Conservation (phyloP, 2,329 filamentous ascomycete genomes). For the Epichloe hybrida region DNA sequence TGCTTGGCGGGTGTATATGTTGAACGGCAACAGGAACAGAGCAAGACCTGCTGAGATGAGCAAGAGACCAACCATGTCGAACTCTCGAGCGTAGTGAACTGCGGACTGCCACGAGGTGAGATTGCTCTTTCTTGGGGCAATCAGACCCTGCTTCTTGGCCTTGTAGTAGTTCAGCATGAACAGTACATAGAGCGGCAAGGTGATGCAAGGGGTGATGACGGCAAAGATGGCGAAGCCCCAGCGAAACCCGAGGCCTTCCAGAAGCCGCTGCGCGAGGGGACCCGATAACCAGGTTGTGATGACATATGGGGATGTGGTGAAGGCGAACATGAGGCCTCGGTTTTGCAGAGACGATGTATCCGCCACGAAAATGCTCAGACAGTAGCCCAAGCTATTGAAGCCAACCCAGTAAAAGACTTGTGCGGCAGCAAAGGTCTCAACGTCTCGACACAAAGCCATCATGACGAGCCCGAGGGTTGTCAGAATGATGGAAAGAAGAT, state of each 20-base stretch:
- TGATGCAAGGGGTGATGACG: slow-evolving; percentile 48
- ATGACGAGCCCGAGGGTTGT: slow-evolving; percentile 40
- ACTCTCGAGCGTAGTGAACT: slow-evolving; percentile 40
- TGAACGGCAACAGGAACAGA: slow-evolving; percentile 53
- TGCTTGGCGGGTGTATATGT: slow-evolving; percentile 31
- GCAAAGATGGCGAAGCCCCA: slow-evolving; percentile 57
- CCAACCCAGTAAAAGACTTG: slow-evolving; percentile 55
- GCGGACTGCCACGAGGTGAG: slow-evolving; percentile 32
- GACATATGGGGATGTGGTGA: slow-evolving; percentile 51
- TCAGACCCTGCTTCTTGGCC: slow-evolving; percentile 36
- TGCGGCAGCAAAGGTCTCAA: slow-evolving; percentile 37
- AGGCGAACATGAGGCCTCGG: slow-evolving; percentile 44
- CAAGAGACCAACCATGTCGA: slow-evolving; percentile 44
- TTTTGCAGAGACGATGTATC: slow-evolving; percentile 54
- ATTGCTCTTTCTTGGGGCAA: slow-evolving; percentile 19
- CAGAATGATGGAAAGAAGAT: slow-evolving; percentile 35
- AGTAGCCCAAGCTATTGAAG: slow-evolving; percentile 43
- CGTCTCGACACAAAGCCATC: slow-evolving; percentile 44
- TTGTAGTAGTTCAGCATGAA: slow-evolving; percentile 43
- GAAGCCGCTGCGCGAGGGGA: slow-evolving; percentile 40
- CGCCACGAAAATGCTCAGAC: slow-evolving; percentile 49
- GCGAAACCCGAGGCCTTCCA: slow-evolving; percentile 34
- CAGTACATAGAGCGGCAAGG: slow-evolving; percentile 46
- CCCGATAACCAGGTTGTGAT: slow-evolving; percentile 51
- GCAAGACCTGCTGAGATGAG: slow-evolving; percentile 41